Evolutionary conservation across 2,329 filamentous ascomycete species (phyloP), one percentile per base, ranked within the genome.

Genomic region (Metarhizium guizhouense): DNA sequence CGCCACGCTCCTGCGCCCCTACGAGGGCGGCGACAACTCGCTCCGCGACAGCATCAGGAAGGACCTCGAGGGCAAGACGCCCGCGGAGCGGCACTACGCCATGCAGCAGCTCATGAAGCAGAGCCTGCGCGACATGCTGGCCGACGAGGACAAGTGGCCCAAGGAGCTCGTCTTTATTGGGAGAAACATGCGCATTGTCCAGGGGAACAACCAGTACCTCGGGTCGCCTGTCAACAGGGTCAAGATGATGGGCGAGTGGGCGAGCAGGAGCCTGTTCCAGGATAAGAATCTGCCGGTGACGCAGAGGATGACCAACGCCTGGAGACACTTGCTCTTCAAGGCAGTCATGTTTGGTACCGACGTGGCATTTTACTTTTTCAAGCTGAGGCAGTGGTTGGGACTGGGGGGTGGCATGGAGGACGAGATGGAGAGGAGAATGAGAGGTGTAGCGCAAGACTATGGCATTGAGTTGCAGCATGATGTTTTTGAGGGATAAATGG

Each of bases 201-300:
- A 96, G 71, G 90, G 86, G 6, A 95, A 95, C 71, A 95, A 96
- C 68, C 90, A 95, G 67, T 93, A 88, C 71, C 80, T 96, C 53
- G 91, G 91, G 25, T 90, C 86, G 0, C 92, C 92, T 0, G 90
- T 96, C 47, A 96, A 96, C 70, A 79, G 94, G 1, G 84, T 97
- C 70, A 96, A 96, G 74, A 91, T 95, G 68, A 96, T 94, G 59
- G 92, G 92, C 25, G 79, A 84, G 56, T 97, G 93, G 93, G 93
- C 93, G 1, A 89, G 84, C 57, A 78, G 88, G 25, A 91, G 90
- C 54, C 74, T 97, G n/a, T 86, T 87, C 29, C 85, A 95, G 70
- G 85, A 86, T 60, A 79, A 76, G 16, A 81, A 88, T 66, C 74
- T 90, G 55, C 80, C 80, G 3, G 75, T 81, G 56, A 66, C 72